Conservation (phyloP, 768 basidiomycete genomes). For the Pisolithus marmoratus region DNA sequence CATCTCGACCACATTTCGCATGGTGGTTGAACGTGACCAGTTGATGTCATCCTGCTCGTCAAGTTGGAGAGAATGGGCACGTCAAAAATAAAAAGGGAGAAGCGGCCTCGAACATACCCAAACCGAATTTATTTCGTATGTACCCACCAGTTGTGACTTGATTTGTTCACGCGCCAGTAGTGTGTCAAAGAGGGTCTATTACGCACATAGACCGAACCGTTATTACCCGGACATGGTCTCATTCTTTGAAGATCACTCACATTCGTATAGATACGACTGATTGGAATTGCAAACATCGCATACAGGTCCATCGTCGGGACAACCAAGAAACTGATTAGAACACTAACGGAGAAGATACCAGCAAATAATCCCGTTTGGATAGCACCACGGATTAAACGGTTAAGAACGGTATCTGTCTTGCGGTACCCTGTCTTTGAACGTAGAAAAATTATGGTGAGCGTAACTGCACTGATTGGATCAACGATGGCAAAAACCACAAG, state of each 20-base stretch:
- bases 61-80: too few species aligned
- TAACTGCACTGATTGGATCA: conserved; percentile 9
- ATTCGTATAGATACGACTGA: conserved; percentile 42
- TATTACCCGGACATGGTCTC: background rate
- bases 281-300: conserved; percentile 34
- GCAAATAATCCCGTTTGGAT: conserved; percentile 51
- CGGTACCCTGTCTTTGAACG: conserved; percentile 46
- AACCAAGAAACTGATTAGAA: conserved; percentile 34
- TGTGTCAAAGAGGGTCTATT: conserved; percentile 40
- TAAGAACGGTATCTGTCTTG: conserved; percentile 47
- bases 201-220: background rate
- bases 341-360: conserved; percentile 45
- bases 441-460: conserved; percentile 24
- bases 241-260: conserved; percentile 22
- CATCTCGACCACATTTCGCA: too few species aligned
- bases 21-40: background rate
- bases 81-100: background rate
- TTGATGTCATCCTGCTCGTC: background rate
- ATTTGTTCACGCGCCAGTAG: conserved; percentile 35
- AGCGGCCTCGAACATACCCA: background rate
- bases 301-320: conserved; percentile 28
- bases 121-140: background rate
- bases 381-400: conserved; percentile 49
- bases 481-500: background rate
- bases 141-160: conserved; percentile 19